Conservation (phyloP, 306 rosid species). For the Pyrus bretschneideri region DNA sequence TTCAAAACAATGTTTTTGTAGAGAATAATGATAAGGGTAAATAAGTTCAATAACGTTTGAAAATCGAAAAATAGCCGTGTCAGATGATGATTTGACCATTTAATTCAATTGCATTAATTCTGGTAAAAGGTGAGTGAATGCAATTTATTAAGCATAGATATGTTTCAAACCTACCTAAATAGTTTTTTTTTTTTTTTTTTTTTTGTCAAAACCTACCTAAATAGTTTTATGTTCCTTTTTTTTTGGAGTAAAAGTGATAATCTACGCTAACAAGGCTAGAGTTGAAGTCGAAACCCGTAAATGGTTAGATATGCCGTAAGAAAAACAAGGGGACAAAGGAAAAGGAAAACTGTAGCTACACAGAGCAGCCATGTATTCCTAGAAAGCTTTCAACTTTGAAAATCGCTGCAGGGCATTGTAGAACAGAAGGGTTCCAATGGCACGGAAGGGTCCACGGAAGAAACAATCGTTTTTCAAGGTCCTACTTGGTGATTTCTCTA, state of each 20-base stretch:
- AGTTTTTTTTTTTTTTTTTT: too few species aligned
- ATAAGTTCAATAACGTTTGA: too few species aligned
- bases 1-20: too few species aligned
- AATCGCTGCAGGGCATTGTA: not conserved
- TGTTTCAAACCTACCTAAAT: not conserved
- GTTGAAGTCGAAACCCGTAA: too few species aligned
- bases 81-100: too few species aligned
- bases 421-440: not conserved
- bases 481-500: slow-evolving; percentile 2
- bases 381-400: not conserved
- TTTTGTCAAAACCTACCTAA: not conserved
- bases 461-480: not conserved
- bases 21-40: accelerated
- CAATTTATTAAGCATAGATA: not conserved
- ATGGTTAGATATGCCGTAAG: too few species aligned
- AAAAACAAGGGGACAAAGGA: too few species aligned
- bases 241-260: too few species aligned
- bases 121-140: not conserved
- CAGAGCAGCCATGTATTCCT: not conserved
- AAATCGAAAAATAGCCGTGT: too few species aligned
- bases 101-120: too few species aligned
- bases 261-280: too few species aligned
- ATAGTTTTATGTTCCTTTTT: too few species aligned
- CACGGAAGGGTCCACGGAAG: not conserved
- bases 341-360: not conserved